phyloP scores from a whole-genome alignment of 2,329 filamentous ascomycete genomes.

The Scedosporium minutisporum region DNA sequence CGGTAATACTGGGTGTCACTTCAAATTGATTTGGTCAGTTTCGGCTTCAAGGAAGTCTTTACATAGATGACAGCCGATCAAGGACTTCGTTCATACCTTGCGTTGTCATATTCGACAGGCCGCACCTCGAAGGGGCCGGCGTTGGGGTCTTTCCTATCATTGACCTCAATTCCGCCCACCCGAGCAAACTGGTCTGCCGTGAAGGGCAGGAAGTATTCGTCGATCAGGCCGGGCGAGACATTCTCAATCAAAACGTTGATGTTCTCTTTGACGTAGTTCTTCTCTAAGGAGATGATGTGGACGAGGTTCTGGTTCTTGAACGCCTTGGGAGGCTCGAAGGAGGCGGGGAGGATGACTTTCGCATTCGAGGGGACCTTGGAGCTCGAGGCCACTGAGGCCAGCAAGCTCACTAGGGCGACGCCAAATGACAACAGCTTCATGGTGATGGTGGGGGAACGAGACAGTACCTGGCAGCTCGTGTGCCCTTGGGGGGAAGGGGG shows the following conservation, averaged over 20 bases:
- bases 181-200: conserved; percentile 63
- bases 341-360: conserved; percentile 48
- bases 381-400: conserved; percentile 33
- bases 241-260: conserved; percentile 96
- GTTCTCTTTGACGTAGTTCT: conserved; percentile 80
- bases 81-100: conserved; percentile 36
- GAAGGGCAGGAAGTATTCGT: conserved; percentile 88
- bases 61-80: not conserved
- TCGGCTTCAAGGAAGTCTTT: not conserved
- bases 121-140: conserved; percentile 60
- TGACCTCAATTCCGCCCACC: conserved; percentile 80
- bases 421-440: conserved; percentile 39
- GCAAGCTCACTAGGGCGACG: conserved; percentile 49
- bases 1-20: conserved; percentile 76
- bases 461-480: conserved; percentile 6
- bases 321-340: conserved; percentile 77
- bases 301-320: conserved; percentile 93
- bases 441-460: conserved; percentile 12
- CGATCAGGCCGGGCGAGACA: conserved; percentile 64
- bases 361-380: conserved; percentile 35
- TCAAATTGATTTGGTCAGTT: not conserved
- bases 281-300: conserved; percentile 83
- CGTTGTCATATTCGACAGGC: conserved; percentile 51
- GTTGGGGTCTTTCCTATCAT: conserved; percentile 74
- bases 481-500: not conserved